Conservation (phyloP, 2,329 filamentous ascomycete genomes). For the Colletotrichum gloeosporioides region DNA sequence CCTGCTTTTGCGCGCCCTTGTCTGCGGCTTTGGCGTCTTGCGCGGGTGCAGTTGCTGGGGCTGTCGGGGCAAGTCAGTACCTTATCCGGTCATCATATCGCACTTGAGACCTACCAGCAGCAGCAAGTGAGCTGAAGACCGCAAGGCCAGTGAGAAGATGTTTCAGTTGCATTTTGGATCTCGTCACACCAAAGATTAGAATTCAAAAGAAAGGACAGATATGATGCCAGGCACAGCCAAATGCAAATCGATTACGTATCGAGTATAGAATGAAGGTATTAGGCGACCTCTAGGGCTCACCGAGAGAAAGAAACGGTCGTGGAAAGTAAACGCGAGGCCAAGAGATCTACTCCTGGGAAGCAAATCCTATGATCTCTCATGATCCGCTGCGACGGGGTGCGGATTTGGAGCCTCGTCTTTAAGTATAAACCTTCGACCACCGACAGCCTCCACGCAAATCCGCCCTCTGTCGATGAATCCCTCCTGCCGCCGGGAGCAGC, state of each 20-base stretch:
- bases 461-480: conserved; percentile 15
- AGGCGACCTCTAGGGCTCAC: not conserved
- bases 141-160: conserved; percentile 30
- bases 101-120: conserved; percentile 28
- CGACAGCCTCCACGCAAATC: not conserved
- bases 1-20: not conserved
- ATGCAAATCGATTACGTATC: not conserved
- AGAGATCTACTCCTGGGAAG: conserved; percentile 1
- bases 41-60: conserved; percentile 9
- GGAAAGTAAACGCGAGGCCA: not conserved
- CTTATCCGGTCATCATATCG: not conserved
- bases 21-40: not conserved
- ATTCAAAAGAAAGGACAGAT: not conserved
- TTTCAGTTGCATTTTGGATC: conserved; percentile 29
- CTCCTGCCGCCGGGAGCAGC: conserved; percentile 12
- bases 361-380: not conserved
- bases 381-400: not conserved
- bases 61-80: not conserved
- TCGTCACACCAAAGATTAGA: not conserved
- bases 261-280: not conserved
- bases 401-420: not conserved
- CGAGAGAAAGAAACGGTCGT: not conserved
- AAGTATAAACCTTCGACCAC: not conserved
- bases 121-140: conserved; percentile 30
- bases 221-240: conserved; percentile 10